A percentile compares a stretch with the other conserved stretches of the same genome.
phyloP scores from a whole-genome alignment of 805 yeast genomes.

The Sungouiozyma ichnusensis region DNA sequence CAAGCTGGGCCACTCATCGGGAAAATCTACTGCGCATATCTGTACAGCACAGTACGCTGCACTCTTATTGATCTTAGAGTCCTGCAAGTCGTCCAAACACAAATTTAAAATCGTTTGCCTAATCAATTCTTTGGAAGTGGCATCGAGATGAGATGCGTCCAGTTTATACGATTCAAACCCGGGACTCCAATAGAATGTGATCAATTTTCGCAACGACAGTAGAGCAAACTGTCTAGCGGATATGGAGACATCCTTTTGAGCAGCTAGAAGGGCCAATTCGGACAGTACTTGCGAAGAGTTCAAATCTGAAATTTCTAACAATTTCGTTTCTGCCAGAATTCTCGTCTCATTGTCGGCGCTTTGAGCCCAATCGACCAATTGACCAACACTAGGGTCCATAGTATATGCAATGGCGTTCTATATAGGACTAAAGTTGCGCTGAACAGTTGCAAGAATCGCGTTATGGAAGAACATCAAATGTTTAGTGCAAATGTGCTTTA shows the following conservation, averaged over 20 bases:
- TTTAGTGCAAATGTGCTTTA: no score
- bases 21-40: slow-evolving; percentile 81
- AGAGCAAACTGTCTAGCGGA: slow-evolving; percentile 51
- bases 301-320: slow-evolving; percentile 32
- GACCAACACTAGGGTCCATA: slow-evolving; percentile 5
- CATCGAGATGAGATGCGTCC: slow-evolving; percentile 49
- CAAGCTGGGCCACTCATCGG: slow-evolving; percentile 90
- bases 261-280: slow-evolving; percentile 35
- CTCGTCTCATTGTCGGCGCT: slow-evolving; percentile 44
- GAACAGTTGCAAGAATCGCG: no score
- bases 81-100: slow-evolving; percentile 33
- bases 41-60: slow-evolving; percentile 71
- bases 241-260: slow-evolving; percentile 13
- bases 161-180: slow-evolving; percentile 58
- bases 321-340: slow-evolving; percentile 40
- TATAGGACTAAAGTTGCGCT: not conserved
- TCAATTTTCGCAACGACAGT: slow-evolving; percentile 54
- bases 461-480: not conserved
- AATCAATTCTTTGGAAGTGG: slow-evolving; percentile 40
- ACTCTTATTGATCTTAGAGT: slow-evolving; percentile 52
- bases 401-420: not conserved
- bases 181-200: slow-evolving; percentile 72
- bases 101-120: slow-evolving; percentile 43
- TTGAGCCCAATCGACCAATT: slow-evolving; percentile 26
- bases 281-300: slow-evolving; percentile 42